These are phyloP conservation scores for Boletus barrowsii DNA, from an alignment of 768 basidiomycete genomes.

Conservation along the genomic window DNA sequence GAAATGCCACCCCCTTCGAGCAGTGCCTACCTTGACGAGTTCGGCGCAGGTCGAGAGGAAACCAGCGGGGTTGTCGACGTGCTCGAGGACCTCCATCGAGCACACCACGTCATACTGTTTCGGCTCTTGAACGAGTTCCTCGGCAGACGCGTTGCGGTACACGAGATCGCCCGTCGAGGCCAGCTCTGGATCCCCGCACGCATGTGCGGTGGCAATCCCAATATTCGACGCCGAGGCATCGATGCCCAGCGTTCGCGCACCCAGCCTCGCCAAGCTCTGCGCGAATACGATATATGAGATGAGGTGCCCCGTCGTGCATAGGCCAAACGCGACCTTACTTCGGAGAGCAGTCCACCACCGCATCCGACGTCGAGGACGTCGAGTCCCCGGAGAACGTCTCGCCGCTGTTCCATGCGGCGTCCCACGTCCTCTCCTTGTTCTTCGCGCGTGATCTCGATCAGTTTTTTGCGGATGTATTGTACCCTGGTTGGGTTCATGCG, in stretches of 20 bases:
- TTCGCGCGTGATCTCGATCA: slow-evolving; percentile 61
- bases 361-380: slow-evolving; percentile 90
- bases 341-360: slow-evolving; percentile 90
- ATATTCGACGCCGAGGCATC: slow-evolving; percentile 91
- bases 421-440: slow-evolving; percentile 39
- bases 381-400: slow-evolving; percentile 53
- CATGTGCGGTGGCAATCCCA: slow-evolving; percentile 78
- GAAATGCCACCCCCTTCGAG: not conserved
- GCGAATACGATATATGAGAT: too few relatives aligned
- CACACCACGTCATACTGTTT: slow-evolving; percentile 88
- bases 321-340: slow-evolving; percentile 49
- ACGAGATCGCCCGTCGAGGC: slow-evolving; percentile 40
- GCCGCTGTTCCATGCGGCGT: slow-evolving; percentile 27
- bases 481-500: slow-evolving; percentile 93
- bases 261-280: slow-evolving; percentile 83
- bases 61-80: slow-evolving; percentile 86
- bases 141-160: slow-evolving; percentile 75
- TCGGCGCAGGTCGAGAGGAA: slow-evolving; percentile 82
- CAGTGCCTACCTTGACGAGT: slow-evolving; percentile 72
- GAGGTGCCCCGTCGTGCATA: not conserved
- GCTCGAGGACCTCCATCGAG: slow-evolving; percentile 97
- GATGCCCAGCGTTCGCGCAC: slow-evolving; percentile 85
- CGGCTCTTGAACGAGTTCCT: slow-evolving; percentile 61
- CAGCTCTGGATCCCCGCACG: slow-evolving; percentile 69
- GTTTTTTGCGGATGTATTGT: slow-evolving; percentile 76